Conservation (phyloP, 164 flowering plant genomes). For the Santalum album region DNA sequence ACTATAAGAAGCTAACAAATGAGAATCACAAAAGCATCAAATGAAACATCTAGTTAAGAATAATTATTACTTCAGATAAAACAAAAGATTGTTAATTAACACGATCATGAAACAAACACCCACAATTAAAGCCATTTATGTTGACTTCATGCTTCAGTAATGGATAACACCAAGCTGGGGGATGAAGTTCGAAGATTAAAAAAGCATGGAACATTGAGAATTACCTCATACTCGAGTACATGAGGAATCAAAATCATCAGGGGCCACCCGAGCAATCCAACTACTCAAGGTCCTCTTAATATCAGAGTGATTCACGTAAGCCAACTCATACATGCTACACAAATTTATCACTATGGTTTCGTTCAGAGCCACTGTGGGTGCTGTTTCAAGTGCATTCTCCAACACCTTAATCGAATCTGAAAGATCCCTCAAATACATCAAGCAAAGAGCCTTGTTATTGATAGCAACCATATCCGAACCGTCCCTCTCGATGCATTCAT, state of each 20-base stretch:
- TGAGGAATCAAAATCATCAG: constrained; percentile 93
- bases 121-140: too few relatives aligned
- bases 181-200: neutral
- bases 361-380: constrained; percentile 70
- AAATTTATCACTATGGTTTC: constrained; percentile 87
- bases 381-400: constrained; percentile 79
- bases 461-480: constrained; percentile 60
- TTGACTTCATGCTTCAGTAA: neutral
- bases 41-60: too few relatives aligned
- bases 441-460: constrained; percentile 85
- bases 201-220: neutral
- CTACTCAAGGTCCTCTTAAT: constrained; percentile 75
- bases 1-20: too few relatives aligned
- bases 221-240: constrained; percentile 78
- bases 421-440: constrained; percentile 96
- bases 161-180: neutral
- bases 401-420: constrained; percentile 89
- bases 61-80: too few relatives aligned
- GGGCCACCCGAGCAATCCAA: constrained; percentile 96
- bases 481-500: constrained; percentile 83
- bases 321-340: constrained; percentile 98
- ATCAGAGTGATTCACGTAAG: constrained; percentile 83
- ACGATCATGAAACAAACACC: too few relatives aligned
- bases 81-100: too few relatives aligned
- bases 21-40: too few relatives aligned